A percentile compares a stretch with the other conserved stretches of the same genome.
Conservation (phyloP, 2,329 filamentous ascomycete species). For the Paraphoma sp. region DNA sequence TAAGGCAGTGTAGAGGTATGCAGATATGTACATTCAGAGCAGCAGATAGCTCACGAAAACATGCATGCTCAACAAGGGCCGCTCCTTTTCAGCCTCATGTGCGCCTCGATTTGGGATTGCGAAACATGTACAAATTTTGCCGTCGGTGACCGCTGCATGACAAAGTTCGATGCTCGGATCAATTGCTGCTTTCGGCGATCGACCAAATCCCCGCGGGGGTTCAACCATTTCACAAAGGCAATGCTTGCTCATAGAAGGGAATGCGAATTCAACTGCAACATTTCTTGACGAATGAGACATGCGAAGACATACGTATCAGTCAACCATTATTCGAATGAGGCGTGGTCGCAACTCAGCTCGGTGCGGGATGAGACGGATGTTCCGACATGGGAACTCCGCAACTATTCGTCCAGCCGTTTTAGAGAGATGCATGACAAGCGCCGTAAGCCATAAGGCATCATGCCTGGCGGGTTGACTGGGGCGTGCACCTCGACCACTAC, state of each 20-base stretch:
- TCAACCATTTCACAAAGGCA: not conserved
- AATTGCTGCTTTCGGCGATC: not conserved
- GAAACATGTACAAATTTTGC: not conserved
- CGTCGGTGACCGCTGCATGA: not conserved
- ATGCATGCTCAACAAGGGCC: not conserved
- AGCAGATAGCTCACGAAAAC: not conserved
- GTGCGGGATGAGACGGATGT: constrained; percentile 7
- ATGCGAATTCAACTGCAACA: not conserved
- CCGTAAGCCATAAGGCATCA: constrained; percentile 21
- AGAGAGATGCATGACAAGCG: constrained; percentile 24
- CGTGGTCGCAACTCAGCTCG: constrained; percentile 9
- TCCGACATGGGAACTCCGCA: constrained; percentile 26
- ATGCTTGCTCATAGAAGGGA: not conserved
- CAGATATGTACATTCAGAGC: too few relatives aligned
- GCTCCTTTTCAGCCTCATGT: not conserved
- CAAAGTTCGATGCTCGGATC: not conserved
- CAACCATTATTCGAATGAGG: constrained; percentile 15
- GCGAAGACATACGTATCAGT: not conserved
- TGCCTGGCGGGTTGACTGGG: constrained; percentile 17
- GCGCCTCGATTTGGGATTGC: not conserved
- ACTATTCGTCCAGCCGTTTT: constrained; percentile 36
- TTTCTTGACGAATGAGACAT: not conserved
- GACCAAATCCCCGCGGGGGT: not conserved
- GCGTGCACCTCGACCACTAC: constrained; percentile 20
- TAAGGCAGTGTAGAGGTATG: too few relatives aligned